phyloP scores from a whole-genome alignment of 768 basidiomycete species.

The Psilocybe subaeruginosa region DNA sequence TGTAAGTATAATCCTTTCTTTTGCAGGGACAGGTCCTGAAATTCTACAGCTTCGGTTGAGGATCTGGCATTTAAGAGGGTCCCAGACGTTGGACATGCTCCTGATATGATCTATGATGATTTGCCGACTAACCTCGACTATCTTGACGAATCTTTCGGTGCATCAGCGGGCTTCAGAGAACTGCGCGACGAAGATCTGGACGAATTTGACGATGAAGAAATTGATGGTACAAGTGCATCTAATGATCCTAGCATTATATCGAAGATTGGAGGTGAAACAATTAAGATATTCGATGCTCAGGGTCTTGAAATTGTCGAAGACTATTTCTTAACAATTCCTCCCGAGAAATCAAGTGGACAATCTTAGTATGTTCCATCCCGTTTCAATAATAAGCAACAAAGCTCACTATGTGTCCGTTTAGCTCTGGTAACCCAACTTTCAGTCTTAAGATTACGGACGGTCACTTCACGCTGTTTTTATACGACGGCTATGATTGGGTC shows the following conservation, averaged over 20 bases:
- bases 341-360: constrained; percentile 49
- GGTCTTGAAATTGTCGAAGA: constrained; percentile 74
- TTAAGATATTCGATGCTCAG: constrained; percentile 69
- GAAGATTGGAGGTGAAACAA: constrained; percentile 80
- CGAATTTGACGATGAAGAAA: constrained; percentile 56
- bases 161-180: constrained; percentile 76
- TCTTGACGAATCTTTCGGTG: constrained; percentile 79
- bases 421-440: constrained; percentile 50
- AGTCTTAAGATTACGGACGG: constrained; percentile 61
- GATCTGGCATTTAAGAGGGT: constrained; percentile 76
- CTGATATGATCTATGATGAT: constrained; percentile 92
- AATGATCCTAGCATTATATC: constrained; percentile 46
- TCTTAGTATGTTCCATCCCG: constrained; percentile 45
- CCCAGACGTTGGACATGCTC: constrained; percentile 77
- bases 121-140: constrained; percentile 89
- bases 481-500: constrained; percentile 95
- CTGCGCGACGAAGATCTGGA: constrained; percentile 75
- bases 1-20: constrained; percentile 28
- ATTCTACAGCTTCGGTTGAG: constrained; percentile 67
- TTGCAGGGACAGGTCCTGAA: not conserved
- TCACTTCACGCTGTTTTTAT: constrained; percentile 71
- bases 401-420: constrained; percentile 20
- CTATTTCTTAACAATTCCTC: constrained; percentile 68
- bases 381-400: not conserved
- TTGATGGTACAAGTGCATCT: constrained; percentile 24